Base-by-base conservation (phyloP, 1,284 basidiomycete genomes). In the Boletellus deceptivus region DNA sequence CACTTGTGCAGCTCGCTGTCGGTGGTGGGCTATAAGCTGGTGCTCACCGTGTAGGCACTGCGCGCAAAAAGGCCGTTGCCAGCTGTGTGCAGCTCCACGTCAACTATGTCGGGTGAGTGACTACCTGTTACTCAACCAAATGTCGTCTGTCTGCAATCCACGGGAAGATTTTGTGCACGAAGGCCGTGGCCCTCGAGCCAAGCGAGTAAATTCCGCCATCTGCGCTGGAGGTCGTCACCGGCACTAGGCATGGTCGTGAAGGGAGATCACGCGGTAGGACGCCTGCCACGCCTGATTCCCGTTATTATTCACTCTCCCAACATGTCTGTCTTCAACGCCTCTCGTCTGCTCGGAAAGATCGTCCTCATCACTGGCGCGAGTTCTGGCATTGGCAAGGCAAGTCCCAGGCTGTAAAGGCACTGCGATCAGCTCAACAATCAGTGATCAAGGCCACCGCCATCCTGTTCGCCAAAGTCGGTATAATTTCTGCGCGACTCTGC, bases 301-400 rank as follows among this genome's bases (percentile, higher is more conserved):
- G 22, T 22, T 22, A 22, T 5, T 5, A 22, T 34, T 24, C 25
- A 10, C 25, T 11, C 14, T 31, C 1, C 33, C 64, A 66, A 54
- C 50, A 89, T 89, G 87, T 86, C 86, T 40, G 71, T 91, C 50
- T 92, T 92, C 78, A 87, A 87, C 65, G 74, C 85, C 36, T 80
- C 86, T 48, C 82, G 87, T 58, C 72, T 95, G 35, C 68, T 88
- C 46, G 86, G 87, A 66, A 93, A 94, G 74, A 93, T 84, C 11
- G 87, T 95, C 53, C 78, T 96, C 48, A 76, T 95, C 54, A 94
- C 92, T 13, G 92, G 92, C 18, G 90, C 91, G 7, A 90, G 87
- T 61, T 82, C 84, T 39, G 91, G 90, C 31, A 93, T 93, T 55
- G 90, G 91, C 48, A 83, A 86, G 53, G 87, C 89, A 42, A 50